These are phyloP conservation scores for Phalaenopsis aphrodite DNA, from an alignment of 106 monocot species.

Conservation along the genomic window DNA sequence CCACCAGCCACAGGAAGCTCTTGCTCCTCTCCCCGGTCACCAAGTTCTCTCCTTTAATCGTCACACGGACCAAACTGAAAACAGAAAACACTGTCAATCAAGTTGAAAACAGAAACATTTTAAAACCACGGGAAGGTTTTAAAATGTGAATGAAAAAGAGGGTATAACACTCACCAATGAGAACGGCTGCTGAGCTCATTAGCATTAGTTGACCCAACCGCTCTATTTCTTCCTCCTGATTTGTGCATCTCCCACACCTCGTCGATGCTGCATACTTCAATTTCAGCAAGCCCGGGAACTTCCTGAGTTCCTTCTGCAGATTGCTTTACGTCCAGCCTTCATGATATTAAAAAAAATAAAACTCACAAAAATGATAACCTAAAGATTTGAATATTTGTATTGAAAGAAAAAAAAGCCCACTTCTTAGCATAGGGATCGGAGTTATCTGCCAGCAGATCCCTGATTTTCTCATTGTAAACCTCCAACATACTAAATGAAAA, in stretches of 20 bases:
- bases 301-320: constrained; percentile 78
- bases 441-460: constrained; percentile 64
- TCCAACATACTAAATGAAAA: constrained; percentile 87
- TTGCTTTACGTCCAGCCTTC: constrained; percentile 93
- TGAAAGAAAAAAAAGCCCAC: constrained; percentile 23
- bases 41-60: constrained; percentile 56
- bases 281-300: constrained; percentile 74
- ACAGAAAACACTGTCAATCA: background rate
- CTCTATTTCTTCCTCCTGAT: constrained; percentile 64
- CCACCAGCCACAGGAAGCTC: constrained; percentile 90
- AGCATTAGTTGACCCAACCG: constrained; percentile 85
- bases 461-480: constrained; percentile 91
- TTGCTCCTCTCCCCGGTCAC: constrained; percentile 42
- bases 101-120: background rate
- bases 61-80: constrained; percentile 77
- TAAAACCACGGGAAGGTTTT: background rate
- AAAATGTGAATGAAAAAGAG: background rate
- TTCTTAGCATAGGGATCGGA: constrained; percentile 44
- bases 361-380: background rate
- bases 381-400: background rate
- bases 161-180: constrained; percentile 51
- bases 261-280: constrained; percentile 35
- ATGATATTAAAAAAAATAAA: background rate
- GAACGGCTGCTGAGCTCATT: constrained; percentile 97
- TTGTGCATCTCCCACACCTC: constrained; percentile 76